phyloP scores from a whole-genome alignment of 495 filamentous ascomycete species.

The Neurospora sp. region DNA sequence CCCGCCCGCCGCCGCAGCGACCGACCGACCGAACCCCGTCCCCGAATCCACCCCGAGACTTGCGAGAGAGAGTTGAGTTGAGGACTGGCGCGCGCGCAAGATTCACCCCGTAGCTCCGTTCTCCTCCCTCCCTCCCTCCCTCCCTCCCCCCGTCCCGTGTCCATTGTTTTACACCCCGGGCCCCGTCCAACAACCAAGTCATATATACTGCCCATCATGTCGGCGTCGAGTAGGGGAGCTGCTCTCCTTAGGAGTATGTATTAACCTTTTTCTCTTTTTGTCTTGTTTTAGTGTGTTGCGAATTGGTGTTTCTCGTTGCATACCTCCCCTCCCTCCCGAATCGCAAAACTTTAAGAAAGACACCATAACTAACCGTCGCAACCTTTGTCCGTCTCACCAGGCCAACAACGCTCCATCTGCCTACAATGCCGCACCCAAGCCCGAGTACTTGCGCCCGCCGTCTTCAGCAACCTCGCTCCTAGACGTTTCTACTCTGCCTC shows the following conservation, averaged over 20 bases:
- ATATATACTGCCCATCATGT: conserved; percentile 28
- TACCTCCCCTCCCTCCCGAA: conserved; percentile 15
- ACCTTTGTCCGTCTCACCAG: neutral
- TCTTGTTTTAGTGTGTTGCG: neutral
- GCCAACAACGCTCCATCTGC: neutral
- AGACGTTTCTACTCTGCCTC: conserved; percentile 5
- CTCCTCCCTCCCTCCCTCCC: neutral
- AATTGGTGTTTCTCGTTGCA: neutral
- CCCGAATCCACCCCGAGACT: neutral
- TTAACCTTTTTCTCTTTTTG: neutral
- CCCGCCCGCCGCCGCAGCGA: neutral
- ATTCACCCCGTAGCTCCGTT: neutral
- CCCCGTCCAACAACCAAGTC: neutral
- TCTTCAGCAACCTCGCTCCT: conserved; percentile 3
- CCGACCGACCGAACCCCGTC: neutral
- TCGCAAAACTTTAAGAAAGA: conserved; percentile 7
- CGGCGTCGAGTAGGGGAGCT: conserved; percentile 41
- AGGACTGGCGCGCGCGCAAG: neutral
- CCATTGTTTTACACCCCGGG: neutral
- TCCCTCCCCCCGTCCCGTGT: neutral
- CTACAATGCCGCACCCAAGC: conserved; percentile 1
- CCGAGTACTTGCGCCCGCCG: conserved; percentile 1
- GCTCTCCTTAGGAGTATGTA: conserved; percentile 33
- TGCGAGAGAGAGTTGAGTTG: neutral
- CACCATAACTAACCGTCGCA: neutral